Evolutionary conservation across 1,284 basidiomycete genomes (phyloP), one percentile per base, ranked within the genome.

Genomic region (Pseudozyma sp.): DNA sequence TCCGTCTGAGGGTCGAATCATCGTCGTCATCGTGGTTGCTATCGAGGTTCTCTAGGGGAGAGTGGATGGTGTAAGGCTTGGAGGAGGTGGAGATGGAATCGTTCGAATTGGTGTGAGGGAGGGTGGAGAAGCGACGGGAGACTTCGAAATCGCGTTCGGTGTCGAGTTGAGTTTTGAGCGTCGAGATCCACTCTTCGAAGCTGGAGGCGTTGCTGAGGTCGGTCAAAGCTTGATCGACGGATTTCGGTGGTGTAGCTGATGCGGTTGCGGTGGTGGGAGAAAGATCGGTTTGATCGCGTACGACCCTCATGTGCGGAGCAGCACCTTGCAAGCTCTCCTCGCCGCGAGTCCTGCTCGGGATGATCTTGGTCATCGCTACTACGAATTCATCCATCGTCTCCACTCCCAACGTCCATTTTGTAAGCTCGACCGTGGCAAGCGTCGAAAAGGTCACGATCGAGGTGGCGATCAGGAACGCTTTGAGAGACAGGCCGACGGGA

Each of bases 371-470:
- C 72, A 75, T 75, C 13, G 61, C 61, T 9, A 75, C 49, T 0
- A 75, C 72, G 34, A 75, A 70, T 7, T 75, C 72, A 63, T 75
- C 72, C 72, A 75, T 67, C 24, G 55, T 67, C 24, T 64, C 54
- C 10, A 75, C 72, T 13, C 62, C 72, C 1, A 75, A 29, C 11
- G 52, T 42, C 17, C 60, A 34, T 39, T 63, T 65, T 6, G 72
- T 58, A 14, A 40, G 30, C 44, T 75, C 67, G 7, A 75, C 59
- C 13, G 54, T 46, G 1, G 59, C 60, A 13, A 63, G 46, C 31
- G 67, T 56, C 10, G 54, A 53, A 14, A 55, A 46, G 3, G 62
- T 60, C 33, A 75, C 64, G 43, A 70, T 66, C 11, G 63, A 60
- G 3, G 72, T 75, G 14, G 72, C 72, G n/a, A 69, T 75, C 16